phyloP scores from a whole-genome alignment of 2,329 filamentous ascomycete genomes.

The Pseudovirgaria hyperparasitica region DNA sequence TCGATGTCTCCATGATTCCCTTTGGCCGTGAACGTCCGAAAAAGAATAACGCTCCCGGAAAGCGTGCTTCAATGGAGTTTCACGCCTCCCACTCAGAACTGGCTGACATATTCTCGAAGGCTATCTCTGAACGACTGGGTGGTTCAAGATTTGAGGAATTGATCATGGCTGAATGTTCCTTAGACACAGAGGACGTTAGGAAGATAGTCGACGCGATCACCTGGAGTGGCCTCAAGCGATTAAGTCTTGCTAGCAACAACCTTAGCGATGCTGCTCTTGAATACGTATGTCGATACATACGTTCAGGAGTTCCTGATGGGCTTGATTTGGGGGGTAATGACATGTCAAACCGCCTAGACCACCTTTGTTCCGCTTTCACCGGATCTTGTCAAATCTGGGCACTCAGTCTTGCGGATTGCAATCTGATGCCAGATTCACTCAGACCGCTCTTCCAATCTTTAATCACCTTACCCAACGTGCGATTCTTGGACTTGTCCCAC shows the following conservation, averaged over 20 bases:
- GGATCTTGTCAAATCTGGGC: constrained; percentile 54
- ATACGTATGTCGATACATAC: constrained; percentile 65
- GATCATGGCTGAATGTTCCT: constrained; percentile 66
- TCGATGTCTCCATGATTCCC: constrained; percentile 75
- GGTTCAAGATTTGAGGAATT: constrained; percentile 70
- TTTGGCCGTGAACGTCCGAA: too few species aligned
- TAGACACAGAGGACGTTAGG: constrained; percentile 58
- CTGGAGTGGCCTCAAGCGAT: constrained; percentile 60
- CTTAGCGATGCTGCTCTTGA: constrained; percentile 61
- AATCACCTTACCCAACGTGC: constrained; percentile 55
- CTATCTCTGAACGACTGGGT: constrained; percentile 63
- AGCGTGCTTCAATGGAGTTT: constrained; percentile 1
- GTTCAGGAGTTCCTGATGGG: constrained; percentile 67
- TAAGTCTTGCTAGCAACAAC: constrained; percentile 74
- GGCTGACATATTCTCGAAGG: constrained; percentile 56
- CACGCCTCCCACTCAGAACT: constrained; percentile 34
- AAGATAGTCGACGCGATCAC: constrained; percentile 72
- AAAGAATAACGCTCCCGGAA: too few species aligned
- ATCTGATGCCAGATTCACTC: constrained; percentile 59
- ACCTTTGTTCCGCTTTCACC: constrained; percentile 39
- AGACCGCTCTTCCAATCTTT: constrained; percentile 65
- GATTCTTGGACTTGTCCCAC: constrained; percentile 85
- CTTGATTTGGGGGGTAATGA: constrained; percentile 85
- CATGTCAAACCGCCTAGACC: constrained; percentile 33
- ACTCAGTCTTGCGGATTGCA: constrained; percentile 75